phyloP scores from a whole-genome alignment of 148 eudicot species.

The Persicaria tinctoria region DNA sequence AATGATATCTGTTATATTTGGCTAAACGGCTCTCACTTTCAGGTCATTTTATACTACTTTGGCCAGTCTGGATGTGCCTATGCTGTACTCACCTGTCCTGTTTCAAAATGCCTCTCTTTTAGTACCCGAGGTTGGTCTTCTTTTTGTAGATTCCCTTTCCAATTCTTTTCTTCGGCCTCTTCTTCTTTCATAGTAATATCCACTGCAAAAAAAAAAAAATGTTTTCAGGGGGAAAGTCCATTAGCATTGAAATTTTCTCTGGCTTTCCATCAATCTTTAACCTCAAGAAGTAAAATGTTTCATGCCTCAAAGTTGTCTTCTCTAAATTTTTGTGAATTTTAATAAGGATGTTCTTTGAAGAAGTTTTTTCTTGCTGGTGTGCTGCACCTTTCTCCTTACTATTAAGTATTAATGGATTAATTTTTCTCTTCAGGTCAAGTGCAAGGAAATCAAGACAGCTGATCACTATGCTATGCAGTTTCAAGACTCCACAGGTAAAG shows the following conservation, averaged over 20 bases:
- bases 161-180: background rate
- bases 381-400: background rate
- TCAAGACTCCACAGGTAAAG: conserved; percentile 28
- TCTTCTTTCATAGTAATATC: background rate
- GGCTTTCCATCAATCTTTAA: too few species aligned
- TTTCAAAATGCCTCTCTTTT: conserved; percentile 80
- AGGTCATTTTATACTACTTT: conserved; percentile 51
- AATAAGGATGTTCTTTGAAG: background rate
- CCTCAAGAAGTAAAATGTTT: background rate
- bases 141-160: background rate
- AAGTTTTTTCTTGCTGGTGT: background rate
- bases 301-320: background rate
- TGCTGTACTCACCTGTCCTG: conserved; percentile 70
- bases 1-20: background rate
- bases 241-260: too few species aligned
- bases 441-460: conserved; percentile 69
- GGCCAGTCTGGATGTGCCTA: conserved; percentile 72
- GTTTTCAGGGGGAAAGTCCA: too few species aligned
- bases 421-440: conserved; percentile 48
- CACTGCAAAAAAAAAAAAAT: too few species aligned
- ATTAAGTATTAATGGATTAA: background rate
- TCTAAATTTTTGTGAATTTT: background rate
- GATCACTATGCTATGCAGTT: conserved; percentile 27
- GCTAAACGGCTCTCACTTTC: conserved; percentile 17
- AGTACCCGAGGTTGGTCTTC: conserved; percentile 63